These are phyloP conservation scores for Paecilomyces dactylethromorphus DNA, from an alignment of 2,329 filamentous ascomycete species.

Conservation along the genomic window DNA sequence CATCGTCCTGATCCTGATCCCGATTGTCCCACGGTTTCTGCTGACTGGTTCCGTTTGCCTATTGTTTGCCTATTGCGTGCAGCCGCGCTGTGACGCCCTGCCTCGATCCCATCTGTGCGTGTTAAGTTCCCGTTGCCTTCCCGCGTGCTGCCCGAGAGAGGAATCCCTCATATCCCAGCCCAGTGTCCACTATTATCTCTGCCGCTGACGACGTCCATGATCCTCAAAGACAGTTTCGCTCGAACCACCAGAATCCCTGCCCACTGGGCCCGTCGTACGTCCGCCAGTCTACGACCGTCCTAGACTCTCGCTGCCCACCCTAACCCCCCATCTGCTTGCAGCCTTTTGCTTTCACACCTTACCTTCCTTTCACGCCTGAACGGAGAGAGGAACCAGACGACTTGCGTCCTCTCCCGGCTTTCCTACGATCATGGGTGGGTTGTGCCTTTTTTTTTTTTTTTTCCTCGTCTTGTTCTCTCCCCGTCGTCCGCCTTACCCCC, in stretches of 20 bases:
- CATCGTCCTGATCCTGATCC: neutral
- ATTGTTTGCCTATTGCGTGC: neutral
- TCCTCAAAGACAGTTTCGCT: neutral
- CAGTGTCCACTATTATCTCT: neutral
- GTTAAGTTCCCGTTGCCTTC: neutral
- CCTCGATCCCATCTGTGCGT: neutral
- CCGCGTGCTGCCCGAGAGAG: neutral
- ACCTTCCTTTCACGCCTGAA: constrained; percentile 7
- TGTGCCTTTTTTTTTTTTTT: constrained; percentile 4
- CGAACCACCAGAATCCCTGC: neutral
- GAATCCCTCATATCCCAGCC: neutral
- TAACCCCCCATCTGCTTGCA: constrained; percentile 3
- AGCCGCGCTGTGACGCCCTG: neutral
- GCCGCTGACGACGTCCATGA: neutral
- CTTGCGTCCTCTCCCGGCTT: constrained; percentile 6
- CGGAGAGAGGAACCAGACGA: constrained; percentile 8
- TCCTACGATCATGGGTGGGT: constrained; percentile 18
- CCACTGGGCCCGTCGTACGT: neutral
- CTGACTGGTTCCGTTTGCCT: neutral
- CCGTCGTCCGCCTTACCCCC: constrained; percentile 12
- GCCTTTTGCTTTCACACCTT: constrained; percentile 8
- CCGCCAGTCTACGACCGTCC: neutral
- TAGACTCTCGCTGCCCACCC: neutral
- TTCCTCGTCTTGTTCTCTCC: constrained; percentile 3
- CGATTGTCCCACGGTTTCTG: neutral